Percentiles rank a stretch among this genome's conserved stretches.
Conservation (phyloP, 371 early-diverging fungal species). For the Apophysomyces trapeziformis region DNA sequence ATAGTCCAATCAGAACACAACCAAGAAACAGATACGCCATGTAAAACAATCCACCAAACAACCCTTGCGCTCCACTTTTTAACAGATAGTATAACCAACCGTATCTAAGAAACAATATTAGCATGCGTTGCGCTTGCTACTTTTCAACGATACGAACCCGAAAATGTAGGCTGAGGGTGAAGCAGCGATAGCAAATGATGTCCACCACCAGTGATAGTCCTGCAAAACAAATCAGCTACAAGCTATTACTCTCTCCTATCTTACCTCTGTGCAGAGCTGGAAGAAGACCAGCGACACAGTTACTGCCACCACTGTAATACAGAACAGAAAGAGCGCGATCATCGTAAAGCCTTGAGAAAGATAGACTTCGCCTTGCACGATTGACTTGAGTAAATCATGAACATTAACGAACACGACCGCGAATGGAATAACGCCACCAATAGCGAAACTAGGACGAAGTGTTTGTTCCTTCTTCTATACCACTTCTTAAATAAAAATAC, state of each 20-base stretch:
- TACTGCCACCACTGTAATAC: slow-evolving; percentile 30
- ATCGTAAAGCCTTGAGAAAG: slow-evolving; percentile 25
- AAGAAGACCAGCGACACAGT: slow-evolving; percentile 43
- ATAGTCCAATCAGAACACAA: slow-evolving; percentile 37
- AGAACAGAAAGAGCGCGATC: slow-evolving; percentile 19
- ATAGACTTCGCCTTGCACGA: slow-evolving; percentile 36
- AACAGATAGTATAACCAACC: slow-evolving; percentile 36
- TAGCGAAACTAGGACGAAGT: slow-evolving; percentile 20
- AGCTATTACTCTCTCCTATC: background rate
- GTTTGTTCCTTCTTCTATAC: background rate
- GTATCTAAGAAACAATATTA: slow-evolving; percentile 27
- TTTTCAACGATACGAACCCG: slow-evolving; percentile 22
- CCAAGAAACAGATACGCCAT: slow-evolving; percentile 33
- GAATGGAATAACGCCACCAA: slow-evolving; percentile 50
- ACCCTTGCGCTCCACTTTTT: slow-evolving; percentile 27
- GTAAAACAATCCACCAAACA: slow-evolving; percentile 37
- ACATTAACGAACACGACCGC: slow-evolving; percentile 46
- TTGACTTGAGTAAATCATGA: slow-evolving; percentile 39
- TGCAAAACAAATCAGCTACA: slow-evolving; percentile 12
- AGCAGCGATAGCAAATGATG: slow-evolving; percentile 41
- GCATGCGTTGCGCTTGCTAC: background rate
- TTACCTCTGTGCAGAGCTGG: slow-evolving; percentile 49
- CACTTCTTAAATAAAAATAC: slow-evolving; percentile 18
- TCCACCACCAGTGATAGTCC: slow-evolving; percentile 61
- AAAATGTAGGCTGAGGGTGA: slow-evolving; percentile 41